These are phyloP conservation scores for Leucosporidium scottii DNA, from an alignment of 768 basidiomycete genomes.

Conservation along the genomic window DNA sequence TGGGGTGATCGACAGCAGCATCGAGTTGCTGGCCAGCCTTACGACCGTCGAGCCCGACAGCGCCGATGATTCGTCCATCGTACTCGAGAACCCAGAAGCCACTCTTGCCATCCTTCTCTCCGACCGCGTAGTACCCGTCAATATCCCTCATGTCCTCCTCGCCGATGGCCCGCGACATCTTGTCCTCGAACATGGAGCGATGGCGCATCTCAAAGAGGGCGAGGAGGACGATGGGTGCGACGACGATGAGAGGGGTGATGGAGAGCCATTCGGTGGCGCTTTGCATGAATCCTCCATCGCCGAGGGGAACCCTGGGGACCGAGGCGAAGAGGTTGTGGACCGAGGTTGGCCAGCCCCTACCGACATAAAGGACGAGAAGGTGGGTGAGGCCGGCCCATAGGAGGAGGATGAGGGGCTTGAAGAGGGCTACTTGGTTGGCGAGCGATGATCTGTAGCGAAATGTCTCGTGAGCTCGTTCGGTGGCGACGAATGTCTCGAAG, in stretches of 20 bases:
- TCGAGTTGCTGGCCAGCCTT: constrained; percentile 26
- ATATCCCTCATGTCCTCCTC: constrained; percentile 26
- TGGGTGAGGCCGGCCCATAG: constrained; percentile 5
- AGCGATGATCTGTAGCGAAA: background rate
- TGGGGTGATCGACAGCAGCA: constrained; percentile 22
- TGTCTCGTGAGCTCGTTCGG: background rate
- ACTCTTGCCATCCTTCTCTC: constrained; percentile 2
- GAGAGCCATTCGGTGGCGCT: constrained; percentile 7
- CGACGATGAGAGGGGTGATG: constrained; percentile 19
- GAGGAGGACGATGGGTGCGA: constrained; percentile 22
- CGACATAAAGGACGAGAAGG: constrained; percentile 6
- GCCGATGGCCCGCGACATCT: constrained; percentile 30
- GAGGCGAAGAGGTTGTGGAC: constrained; percentile 14
- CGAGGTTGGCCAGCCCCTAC: constrained; percentile 15
- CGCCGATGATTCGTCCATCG: constrained; percentile 26
- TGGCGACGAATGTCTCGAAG: background rate
- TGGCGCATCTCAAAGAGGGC: constrained; percentile 27
- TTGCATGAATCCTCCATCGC: background rate
- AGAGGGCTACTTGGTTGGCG: constrained; percentile 25
- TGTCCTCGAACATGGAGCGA: constrained; percentile 20
- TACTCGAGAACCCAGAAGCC: constrained; percentile 33
- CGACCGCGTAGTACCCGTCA: constrained; percentile 19
- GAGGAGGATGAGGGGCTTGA: constrained; percentile 10
- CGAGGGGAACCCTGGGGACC: background rate
- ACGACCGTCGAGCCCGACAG: constrained; percentile 17